A percentile compares a stretch with the other conserved stretches of the same genome.
These are phyloP conservation scores for Fagopyrum tataricum DNA, from an alignment of 148 eudicot species.

Conservation along the genomic window DNA sequence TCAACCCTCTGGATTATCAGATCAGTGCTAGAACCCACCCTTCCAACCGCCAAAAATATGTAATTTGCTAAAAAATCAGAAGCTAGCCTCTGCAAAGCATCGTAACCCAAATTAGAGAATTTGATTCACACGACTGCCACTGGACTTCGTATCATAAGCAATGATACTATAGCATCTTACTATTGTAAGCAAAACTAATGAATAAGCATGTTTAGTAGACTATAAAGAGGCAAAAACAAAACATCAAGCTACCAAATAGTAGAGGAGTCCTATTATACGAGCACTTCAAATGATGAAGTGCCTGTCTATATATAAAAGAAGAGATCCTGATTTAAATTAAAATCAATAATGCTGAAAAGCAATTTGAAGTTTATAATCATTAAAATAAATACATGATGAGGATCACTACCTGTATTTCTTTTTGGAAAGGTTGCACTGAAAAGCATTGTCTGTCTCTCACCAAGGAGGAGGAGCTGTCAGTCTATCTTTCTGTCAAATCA, in stretches of 20 bases:
- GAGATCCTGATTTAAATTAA: neutral
- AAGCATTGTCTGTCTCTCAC: slow-evolving; percentile 77
- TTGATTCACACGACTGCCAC: slow-evolving; percentile 4
- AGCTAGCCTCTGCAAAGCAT: slow-evolving; percentile 65
- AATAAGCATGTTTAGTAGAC: neutral
- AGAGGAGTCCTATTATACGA: neutral
- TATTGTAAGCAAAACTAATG: neutral
- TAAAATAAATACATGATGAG: neutral
- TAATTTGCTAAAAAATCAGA: slow-evolving; percentile 69
- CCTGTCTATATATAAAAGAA: neutral
- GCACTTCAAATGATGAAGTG: neutral
- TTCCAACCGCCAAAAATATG: slow-evolving; percentile 76
- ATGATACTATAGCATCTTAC: neutral
- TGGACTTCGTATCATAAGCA: neutral
- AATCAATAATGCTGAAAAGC: neutral
- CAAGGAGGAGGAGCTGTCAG: slow-evolving; percentile 73
- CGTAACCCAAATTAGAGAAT: slow-evolving; percentile 3
- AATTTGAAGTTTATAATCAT: neutral
- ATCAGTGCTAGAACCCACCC: slow-evolving; percentile 84
- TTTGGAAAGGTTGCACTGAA: slow-evolving; percentile 94
- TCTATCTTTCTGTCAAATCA: slow-evolving; percentile 89
- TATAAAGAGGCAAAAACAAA: neutral
- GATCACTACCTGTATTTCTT: slow-evolving; percentile 70
- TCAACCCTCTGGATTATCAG: slow-evolving; percentile 72
- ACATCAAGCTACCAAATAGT: neutral